Conservation (phyloP, 495 filamentous ascomycete species). For the Parachaetomium inaequale region DNA sequence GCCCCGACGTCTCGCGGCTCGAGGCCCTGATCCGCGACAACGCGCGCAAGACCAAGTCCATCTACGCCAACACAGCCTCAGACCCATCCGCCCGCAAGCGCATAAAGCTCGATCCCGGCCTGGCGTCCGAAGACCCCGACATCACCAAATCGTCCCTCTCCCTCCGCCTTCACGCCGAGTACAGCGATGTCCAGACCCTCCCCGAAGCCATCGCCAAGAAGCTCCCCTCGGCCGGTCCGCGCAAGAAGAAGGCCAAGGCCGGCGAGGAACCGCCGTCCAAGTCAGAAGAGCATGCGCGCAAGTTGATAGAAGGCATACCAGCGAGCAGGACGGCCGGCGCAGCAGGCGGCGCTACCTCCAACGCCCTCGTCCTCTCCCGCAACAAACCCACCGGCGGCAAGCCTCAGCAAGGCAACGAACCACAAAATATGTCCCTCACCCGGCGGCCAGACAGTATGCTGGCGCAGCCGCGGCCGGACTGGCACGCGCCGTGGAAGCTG, state of each 20-base stretch:
- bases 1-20: conserved; percentile 29
- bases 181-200: conserved; percentile 73
- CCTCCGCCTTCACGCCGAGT: conserved; percentile 60
- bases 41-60: conserved; percentile 38
- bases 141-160: conserved; percentile 42
- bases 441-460: conserved; percentile 59
- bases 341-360: conserved; percentile 47
- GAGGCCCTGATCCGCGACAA: conserved; percentile 40
- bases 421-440: conserved; percentile 51
- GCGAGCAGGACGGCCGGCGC: conserved; percentile 37
- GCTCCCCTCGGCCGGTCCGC: conserved; percentile 56
- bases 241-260: conserved; percentile 36
- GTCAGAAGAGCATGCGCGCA: conserved; percentile 58
- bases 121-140: conserved; percentile 38
- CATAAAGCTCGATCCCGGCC: conserved; percentile 37
- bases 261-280: conserved; percentile 41
- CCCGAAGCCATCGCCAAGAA: conserved; percentile 85
- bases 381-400: conserved; percentile 15
- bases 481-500: conserved; percentile 98
- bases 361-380: conserved; percentile 55
- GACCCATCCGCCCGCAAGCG: conserved; percentile 35
- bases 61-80: conserved; percentile 36
- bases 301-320: conserved; percentile 67
- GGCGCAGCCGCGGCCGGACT: conserved; percentile 76
- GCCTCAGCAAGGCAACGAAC: conserved; percentile 27